phyloP scores from a whole-genome alignment of 768 basidiomycete species.

The Cystofilobasidium ferigula region DNA sequence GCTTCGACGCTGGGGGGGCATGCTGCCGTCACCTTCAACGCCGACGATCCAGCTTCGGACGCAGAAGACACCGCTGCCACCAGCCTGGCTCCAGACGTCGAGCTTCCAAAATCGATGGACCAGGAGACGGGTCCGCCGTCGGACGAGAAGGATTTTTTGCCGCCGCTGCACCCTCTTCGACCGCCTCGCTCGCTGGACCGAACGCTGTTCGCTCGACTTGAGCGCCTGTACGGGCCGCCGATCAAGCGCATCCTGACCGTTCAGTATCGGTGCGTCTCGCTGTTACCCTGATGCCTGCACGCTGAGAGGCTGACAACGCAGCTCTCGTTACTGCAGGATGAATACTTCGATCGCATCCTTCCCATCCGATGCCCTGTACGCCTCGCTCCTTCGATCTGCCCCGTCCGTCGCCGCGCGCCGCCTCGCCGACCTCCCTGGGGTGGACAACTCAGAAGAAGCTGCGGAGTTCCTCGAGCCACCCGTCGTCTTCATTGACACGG shows the following conservation, averaged over 20 bases:
- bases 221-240: conserved; percentile 68
- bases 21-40: too few relatives aligned
- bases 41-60: too few relatives aligned
- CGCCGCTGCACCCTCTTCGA: conserved; percentile 34
- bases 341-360: conserved; percentile 72
- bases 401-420: conserved; percentile 60
- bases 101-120: conserved; percentile 27
- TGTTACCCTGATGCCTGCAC: not conserved
- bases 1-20: too few relatives aligned
- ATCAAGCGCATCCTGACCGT: conserved; percentile 80
- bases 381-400: conserved; percentile 57
- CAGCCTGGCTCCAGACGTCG: too few relatives aligned
- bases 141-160: not conserved
- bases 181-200: conserved; percentile 68
- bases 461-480: conserved; percentile 64
- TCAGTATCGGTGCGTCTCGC: conserved; percentile 52
- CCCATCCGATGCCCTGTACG: conserved; percentile 72
- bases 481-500: conserved; percentile 86
- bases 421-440: conserved; percentile 57
- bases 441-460: conserved; percentile 47
- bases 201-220: conserved; percentile 84
- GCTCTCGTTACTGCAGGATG: conserved; percentile 50
- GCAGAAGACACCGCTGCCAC: too few relatives aligned
- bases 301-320: not conserved
- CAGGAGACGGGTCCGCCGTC: not conserved